These are phyloP conservation scores for Chondrus crispus DNA, from an alignment of 23 red algal species.

Conservation along the genomic window DNA sequence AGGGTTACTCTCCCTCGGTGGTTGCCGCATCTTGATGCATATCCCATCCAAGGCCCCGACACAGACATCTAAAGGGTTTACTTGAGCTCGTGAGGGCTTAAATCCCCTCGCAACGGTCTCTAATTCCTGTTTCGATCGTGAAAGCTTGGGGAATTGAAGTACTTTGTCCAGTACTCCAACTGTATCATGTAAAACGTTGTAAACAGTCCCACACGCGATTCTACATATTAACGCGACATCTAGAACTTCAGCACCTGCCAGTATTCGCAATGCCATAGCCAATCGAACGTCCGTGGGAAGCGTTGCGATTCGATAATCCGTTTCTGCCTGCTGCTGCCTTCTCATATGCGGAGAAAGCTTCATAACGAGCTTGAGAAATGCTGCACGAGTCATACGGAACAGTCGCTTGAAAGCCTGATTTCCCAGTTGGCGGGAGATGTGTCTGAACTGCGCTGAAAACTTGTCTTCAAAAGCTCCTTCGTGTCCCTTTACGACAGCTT, in stretches of 20 bases:
- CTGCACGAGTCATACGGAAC: too few relatives aligned
- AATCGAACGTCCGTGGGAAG: too few relatives aligned
- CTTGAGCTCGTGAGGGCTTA: background rate
- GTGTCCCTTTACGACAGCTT: too few relatives aligned
- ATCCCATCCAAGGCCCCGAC: background rate
- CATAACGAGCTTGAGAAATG: too few relatives aligned
- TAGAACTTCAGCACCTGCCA: background rate
- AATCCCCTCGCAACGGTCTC: background rate
- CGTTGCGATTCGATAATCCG: too few relatives aligned
- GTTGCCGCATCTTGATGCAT: background rate
- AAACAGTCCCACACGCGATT: background rate
- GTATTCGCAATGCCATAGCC: background rate
- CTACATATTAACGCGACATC: background rate
- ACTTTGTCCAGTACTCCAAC: background rate
- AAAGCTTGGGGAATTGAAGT: background rate
- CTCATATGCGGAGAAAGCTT: too few relatives aligned
- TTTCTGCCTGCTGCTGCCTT: too few relatives aligned
- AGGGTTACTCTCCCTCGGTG: background rate
- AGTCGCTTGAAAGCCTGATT: too few relatives aligned
- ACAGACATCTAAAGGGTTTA: background rate
- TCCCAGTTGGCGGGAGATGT: too few relatives aligned
- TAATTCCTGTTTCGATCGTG: background rate
- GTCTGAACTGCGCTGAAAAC: too few relatives aligned
- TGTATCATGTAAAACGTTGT: constrained; percentile 3
- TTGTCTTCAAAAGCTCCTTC: too few relatives aligned